These are phyloP conservation scores for Cephalotrichum gorgonifer DNA, from an alignment of 2,329 filamentous ascomycete species.

Conservation along the genomic window DNA sequence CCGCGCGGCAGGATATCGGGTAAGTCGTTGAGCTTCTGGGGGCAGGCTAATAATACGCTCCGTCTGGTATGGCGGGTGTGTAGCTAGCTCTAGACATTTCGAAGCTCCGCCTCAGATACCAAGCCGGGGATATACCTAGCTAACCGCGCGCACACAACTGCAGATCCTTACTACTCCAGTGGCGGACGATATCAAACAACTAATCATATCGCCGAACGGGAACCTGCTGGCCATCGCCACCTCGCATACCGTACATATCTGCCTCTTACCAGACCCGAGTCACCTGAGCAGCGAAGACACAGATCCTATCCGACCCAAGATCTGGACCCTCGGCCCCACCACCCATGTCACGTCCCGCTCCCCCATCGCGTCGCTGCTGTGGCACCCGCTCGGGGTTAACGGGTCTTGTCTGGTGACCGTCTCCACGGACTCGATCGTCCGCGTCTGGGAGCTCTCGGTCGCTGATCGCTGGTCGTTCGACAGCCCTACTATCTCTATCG, in stretches of 20 bases:
- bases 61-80: too few species aligned
- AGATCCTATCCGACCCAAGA: slow-evolving; percentile 66
- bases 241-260: slow-evolving; percentile 78
- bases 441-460: slow-evolving; percentile 83
- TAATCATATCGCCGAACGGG: slow-evolving; percentile 72
- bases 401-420: slow-evolving; percentile 79
- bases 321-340: slow-evolving; percentile 85
- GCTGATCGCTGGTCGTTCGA: slow-evolving; percentile 82
- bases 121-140: background rate
- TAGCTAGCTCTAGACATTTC: background rate
- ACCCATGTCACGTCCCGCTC: slow-evolving; percentile 82
- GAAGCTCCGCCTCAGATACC: background rate
- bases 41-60: too few species aligned
- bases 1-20: slow-evolving; percentile 4
- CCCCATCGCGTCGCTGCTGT: slow-evolving; percentile 69
- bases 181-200: slow-evolving; percentile 73
- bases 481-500: slow-evolving; percentile 70
- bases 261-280: slow-evolving; percentile 70
- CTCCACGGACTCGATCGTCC: slow-evolving; percentile 77
- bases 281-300: slow-evolving; percentile 62
- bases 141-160: slow-evolving; percentile 6
- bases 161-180: slow-evolving; percentile 69
- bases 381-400: slow-evolving; percentile 84
- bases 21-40: background rate
- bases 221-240: slow-evolving; percentile 80